Percentiles rank a stretch among this genome's conserved stretches.
Evolutionary conservation across 441 rosid species (phyloP).

Genomic region (Bruguiera hainesii): DNA sequence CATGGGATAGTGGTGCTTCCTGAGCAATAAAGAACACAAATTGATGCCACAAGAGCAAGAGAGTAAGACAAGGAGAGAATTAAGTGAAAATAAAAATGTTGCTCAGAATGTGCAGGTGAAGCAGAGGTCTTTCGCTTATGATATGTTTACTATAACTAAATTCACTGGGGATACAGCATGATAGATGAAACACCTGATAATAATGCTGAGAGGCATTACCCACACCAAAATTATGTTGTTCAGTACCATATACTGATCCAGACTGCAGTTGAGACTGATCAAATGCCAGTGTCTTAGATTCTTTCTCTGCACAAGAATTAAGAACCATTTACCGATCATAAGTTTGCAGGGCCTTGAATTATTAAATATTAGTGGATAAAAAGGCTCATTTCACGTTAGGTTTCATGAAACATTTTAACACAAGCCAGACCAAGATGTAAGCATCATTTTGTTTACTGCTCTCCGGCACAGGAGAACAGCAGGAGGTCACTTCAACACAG

Average conservation of each 20-base stretch:
- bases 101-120: not conserved
- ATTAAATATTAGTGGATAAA: too few relatives aligned
- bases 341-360: constrained; percentile 6
- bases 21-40: constrained; percentile 24
- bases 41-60: not conserved
- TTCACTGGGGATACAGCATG: constrained; percentile 9
- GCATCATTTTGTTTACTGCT: too few relatives aligned
- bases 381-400: too few relatives aligned
- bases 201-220: constrained; percentile 39
- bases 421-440: too few relatives aligned
- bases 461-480: too few relatives aligned
- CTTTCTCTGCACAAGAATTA: constrained; percentile 49
- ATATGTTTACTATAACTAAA: not conserved
- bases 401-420: too few relatives aligned
- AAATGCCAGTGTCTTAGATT: constrained; percentile 34
- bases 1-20: constrained; percentile 39
- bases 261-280: constrained; percentile 39
- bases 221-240: constrained; percentile 28
- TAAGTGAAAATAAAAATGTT: not conserved
- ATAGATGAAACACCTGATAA: constrained; percentile 50
- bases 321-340: constrained; percentile 16
- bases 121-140: too few relatives aligned
- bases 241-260: constrained; percentile 29
- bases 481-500: too few relatives aligned
- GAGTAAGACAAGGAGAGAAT: not conserved